Evolutionary conservation across 1,284 basidiomycete species (phyloP), one percentile per base, ranked within the genome.

Genomic region (Sporisorium scitamineum): DNA sequence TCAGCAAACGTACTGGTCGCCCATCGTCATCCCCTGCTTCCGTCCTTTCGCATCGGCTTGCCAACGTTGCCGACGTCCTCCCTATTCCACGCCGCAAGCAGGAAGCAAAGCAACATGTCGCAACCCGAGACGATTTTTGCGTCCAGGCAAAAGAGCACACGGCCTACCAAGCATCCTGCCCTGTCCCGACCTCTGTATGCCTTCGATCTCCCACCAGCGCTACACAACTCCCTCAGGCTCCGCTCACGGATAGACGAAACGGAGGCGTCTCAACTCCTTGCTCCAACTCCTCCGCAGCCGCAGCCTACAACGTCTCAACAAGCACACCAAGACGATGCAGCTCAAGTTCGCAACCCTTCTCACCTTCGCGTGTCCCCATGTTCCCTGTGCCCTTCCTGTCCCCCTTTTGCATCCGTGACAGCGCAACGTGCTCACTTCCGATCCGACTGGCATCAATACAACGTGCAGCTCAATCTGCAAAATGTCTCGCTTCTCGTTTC

Each of bases 361-460:
- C 65, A 66, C 22, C 55, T 58, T 32, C 64, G 57, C 5, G 67
- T 76, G 0, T 78, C 78, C 5, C 66, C 80, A 7, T 84, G 83
- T 54, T 71, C 76, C 0, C 60, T 83, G 3, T 84, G 83, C 39
- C 82, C 82, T 3, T 63, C 55, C 10, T 74, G 90, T 2, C 88
- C 89, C 2, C 82, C 87, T 0, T 97, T 98, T 72, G 80, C 88
- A 13, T 90, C 92, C 59, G 90, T 96, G 3, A 90, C 93, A 31
- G 92, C 93, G 59, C 94, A 97, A 83, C 89, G 95, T 51, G 86
- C 88, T 1, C 96, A 99, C 86, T 97, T 94, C 85, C 91, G 92
- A 80, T 94, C 93, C 29, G 95, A 98, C 86, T 98, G 96, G 96
- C 96, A 99, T 88, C 89, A 95, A 58, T 98, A 97, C 87, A 99